Base-by-base conservation (phyloP, 306 rosid genomes). In the Sicyos edulis region DNA sequence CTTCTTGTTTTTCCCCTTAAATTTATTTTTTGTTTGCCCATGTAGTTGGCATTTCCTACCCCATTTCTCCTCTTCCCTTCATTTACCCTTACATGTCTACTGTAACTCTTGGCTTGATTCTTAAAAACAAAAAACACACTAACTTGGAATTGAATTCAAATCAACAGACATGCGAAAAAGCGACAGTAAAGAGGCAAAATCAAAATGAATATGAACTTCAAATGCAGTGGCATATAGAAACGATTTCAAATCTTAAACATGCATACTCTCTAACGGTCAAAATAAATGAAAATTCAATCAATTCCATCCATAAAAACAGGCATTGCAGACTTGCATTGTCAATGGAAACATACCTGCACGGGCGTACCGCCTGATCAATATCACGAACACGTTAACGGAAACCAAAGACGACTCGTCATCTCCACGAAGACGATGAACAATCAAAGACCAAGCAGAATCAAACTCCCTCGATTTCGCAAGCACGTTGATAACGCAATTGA, bases 341-440 rank as follows among this genome's bases (percentile, higher is more conserved):
- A 12, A 16, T 37, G 15, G 22, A 51, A 72, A 34, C 13, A 37
- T 85, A 92, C 98, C 96, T 77, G 91, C 96, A 4, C 89, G 90
- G 3, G 91, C 76, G 51, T 92, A 92, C 44, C 96, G 84, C 66
- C 96, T 88, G 83, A 92, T 90, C 88, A 92, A 78, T 81, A 79
- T 77, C 52, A 87, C 91, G 57, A 92, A 89, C 0, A 88, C 83
- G 10, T 79, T 86, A 9, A 54, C 78, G 0, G 96, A 77, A 75
- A 92, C 89, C 84, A 87, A 78, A 0, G 13, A 24, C 7, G 65
- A 76, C 55, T 51, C 83, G 20, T 72, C 82, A 12, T 82, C 76
- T 62, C 74, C 52, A 34, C 71, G 70, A 15, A 82, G 65, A 54
- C 72, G 75, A 71, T 69, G 80, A 20, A 80, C 82, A 74, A 92